Conservation (phyloP, 2,329 filamentous ascomycete genomes). For the Aspergillus fumigatus region DNA sequence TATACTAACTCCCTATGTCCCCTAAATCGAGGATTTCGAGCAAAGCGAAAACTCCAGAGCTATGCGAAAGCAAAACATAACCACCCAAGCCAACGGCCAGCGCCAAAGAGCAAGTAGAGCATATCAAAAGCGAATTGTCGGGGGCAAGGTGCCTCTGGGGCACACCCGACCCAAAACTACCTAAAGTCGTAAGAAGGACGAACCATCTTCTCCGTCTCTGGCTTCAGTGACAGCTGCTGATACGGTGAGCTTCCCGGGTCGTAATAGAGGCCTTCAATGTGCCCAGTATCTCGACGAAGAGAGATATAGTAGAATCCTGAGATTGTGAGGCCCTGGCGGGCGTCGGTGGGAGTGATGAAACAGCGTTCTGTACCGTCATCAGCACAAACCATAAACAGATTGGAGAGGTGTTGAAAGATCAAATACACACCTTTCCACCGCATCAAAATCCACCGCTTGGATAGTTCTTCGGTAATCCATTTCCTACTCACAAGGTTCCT, state of each 20-base stretch:
- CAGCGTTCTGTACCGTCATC: conserved; percentile 37
- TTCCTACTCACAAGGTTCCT: conserved; percentile 42
- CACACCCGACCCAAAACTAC: conserved; percentile 13
- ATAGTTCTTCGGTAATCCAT: conserved; percentile 40
- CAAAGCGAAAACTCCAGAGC: background rate
- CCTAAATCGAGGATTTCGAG: conserved; percentile 2
- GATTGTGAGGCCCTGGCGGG: conserved; percentile 46
- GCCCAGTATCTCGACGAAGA: conserved; percentile 41
- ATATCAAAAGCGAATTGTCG: background rate
- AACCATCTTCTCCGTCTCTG: conserved; percentile 36
- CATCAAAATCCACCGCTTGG: conserved; percentile 47
- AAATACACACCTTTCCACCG: conserved; percentile 45
- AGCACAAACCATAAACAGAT: conserved; percentile 2
- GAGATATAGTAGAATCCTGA: conserved; percentile 50
- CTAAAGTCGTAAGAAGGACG: conserved; percentile 42
- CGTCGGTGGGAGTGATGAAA: conserved; percentile 45
- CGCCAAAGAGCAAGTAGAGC: background rate
- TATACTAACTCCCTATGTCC: background rate
- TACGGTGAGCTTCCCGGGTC: conserved; percentile 48
- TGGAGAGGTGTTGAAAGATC: background rate
- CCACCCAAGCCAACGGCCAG: background rate
- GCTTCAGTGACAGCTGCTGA: conserved; percentile 43
- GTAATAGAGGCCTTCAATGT: conserved; percentile 47
- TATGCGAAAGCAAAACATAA: background rate
- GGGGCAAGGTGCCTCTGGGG: background rate